phyloP scores from a whole-genome alignment of 139 green algal genomes.

The Zygnema circumcarinatum region DNA sequence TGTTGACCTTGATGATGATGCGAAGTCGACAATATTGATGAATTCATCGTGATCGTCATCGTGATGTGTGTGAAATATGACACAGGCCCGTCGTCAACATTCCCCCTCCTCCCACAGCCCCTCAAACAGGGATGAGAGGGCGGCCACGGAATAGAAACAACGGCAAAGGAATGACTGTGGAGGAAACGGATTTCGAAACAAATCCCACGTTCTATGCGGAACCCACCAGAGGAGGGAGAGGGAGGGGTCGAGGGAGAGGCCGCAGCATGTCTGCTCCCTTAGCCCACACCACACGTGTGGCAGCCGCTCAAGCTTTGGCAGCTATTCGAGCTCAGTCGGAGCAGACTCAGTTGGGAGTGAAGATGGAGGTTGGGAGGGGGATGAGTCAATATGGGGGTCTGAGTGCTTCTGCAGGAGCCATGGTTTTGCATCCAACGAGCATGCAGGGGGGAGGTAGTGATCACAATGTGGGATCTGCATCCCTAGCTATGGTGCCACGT shows the following conservation, averaged over 20 bases:
- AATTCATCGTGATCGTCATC: no score
- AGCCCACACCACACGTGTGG: slow-evolving; percentile 32
- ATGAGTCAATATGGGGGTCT: not conserved
- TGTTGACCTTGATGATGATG: no score
- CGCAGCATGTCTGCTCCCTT: not conserved
- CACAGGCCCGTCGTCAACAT: slow-evolving; percentile 4
- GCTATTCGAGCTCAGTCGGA: slow-evolving; percentile 52
- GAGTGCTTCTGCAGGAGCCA: not conserved
- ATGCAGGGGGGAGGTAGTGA: not conserved
- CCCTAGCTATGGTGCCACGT: slow-evolving; percentile 22
- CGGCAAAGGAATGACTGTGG: not conserved
- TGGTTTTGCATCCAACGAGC: slow-evolving; percentile 20
- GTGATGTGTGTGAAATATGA: no score
- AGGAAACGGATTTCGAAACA: not conserved
- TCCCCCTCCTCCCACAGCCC: not conserved
- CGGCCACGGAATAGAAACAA: not conserved
- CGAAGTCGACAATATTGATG: no score
- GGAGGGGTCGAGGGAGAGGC: not conserved
- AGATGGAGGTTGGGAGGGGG: slow-evolving; percentile 8
- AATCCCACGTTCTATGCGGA: not conserved
- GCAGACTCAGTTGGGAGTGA: not conserved
- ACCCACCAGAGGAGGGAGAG: not conserved
- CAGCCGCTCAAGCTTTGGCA: slow-evolving; percentile 43
- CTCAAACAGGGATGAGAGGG: not conserved
- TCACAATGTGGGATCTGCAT: not conserved